Evolutionary conservation across 345 rosid genomes (phyloP).

Genomic region (Citrus sp.): DNA sequence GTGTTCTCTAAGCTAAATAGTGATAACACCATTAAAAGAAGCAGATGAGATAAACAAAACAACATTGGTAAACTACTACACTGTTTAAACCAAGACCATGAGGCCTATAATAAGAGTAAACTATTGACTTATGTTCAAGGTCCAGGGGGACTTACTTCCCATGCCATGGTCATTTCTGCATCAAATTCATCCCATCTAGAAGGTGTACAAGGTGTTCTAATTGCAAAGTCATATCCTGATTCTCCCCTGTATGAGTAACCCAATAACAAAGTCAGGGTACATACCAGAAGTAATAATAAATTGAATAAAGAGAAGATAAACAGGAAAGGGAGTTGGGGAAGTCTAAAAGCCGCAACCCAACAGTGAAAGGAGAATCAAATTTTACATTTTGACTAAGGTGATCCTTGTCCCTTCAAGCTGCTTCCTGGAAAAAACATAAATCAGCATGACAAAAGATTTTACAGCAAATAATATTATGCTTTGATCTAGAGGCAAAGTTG

Average conservation of each 20-base stretch:
- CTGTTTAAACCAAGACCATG: not conserved
- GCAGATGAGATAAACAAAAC: not conserved
- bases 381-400: constrained; percentile 65
- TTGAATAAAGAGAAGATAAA: not conserved
- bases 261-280: not conserved
- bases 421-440: constrained; percentile 60
- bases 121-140: constrained; percentile 2
- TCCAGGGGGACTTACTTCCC: constrained; percentile 68
- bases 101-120: not conserved
- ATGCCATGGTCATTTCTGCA: constrained; percentile 80
- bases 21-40: not conserved
- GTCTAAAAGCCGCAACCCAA: not conserved
- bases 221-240: constrained; percentile 75
- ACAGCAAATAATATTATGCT: constrained; percentile 17
- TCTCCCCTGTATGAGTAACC: constrained; percentile 46
- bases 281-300: not conserved
- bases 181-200: constrained; percentile 91
- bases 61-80: not conserved
- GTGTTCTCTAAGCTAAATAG: not conserved
- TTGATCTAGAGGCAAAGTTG: constrained; percentile 8
- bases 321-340: not conserved
- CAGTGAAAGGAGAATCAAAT: not conserved
- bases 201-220: constrained; percentile 92
- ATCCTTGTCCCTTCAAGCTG: constrained; percentile 94
- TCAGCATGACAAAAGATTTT: constrained; percentile 15